Evolutionary conservation across 2,329 filamentous ascomycete genomes (phyloP).

Genomic region (Sclerotinia borealis): DNA sequence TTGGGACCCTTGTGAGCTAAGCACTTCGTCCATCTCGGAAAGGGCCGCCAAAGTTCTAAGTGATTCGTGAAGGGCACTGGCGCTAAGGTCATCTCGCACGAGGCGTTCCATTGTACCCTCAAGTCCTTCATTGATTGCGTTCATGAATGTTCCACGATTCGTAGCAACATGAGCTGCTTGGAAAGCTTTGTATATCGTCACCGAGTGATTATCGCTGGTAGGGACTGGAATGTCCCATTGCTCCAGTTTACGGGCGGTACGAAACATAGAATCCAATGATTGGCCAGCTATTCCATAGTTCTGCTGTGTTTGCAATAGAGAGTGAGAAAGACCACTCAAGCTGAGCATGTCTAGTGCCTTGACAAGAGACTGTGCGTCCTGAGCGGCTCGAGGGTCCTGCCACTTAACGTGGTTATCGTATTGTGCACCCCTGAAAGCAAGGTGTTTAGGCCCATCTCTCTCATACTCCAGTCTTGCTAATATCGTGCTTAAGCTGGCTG

Average conservation of each 20-base stretch:
- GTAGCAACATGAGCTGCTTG: constrained; percentile 68
- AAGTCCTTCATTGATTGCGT: constrained; percentile 58
- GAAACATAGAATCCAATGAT: constrained; percentile 66
- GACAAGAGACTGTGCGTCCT: constrained; percentile 65
- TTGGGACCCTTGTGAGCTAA: constrained; percentile 52
- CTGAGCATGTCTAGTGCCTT: constrained; percentile 75
- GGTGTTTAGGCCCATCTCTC: constrained; percentile 75
- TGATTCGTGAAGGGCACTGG: constrained; percentile 47
- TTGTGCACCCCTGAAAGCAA: constrained; percentile 85
- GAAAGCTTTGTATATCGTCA: constrained; percentile 72
- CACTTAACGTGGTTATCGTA: constrained; percentile 78
- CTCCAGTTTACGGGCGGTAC: constrained; percentile 74
- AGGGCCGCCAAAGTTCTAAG: constrained; percentile 64
- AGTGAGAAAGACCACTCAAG: constrained; percentile 78
- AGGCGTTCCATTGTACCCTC: constrained; percentile 54
- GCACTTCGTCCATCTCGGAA: constrained; percentile 73
- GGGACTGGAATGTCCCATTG: constrained; percentile 88
- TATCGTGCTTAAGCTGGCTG: constrained; percentile 69
- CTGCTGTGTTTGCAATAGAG: constrained; percentile 64
- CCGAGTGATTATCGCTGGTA: constrained; percentile 54
- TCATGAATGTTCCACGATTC: constrained; percentile 46
- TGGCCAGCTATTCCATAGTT: constrained; percentile 50
- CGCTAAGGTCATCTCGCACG: constrained; percentile 43
- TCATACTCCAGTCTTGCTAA: constrained; percentile 84
- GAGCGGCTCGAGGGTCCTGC: constrained; percentile 46